A percentile compares a stretch with the other conserved stretches of the same genome.
Evolutionary conservation across 2,329 filamentous ascomycete species (phyloP).

Genomic region (Fusarium verticillioides): DNA sequence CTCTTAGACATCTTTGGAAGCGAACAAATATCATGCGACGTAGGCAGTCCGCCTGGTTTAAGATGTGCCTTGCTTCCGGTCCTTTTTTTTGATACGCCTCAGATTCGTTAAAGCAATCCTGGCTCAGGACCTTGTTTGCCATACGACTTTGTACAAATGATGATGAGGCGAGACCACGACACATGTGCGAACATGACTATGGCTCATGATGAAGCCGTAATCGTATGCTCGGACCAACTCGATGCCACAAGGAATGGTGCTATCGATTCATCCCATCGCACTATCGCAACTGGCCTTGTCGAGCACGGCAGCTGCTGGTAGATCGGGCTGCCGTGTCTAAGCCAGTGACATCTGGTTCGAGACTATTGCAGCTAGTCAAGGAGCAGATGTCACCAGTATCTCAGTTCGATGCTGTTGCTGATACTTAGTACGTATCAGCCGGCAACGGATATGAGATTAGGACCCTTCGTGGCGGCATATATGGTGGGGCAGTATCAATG

Average conservation of each 20-base stretch:
- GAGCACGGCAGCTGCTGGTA: conserved; percentile 19
- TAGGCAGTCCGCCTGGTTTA: conserved; percentile 6
- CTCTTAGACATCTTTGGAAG: conserved; percentile 8
- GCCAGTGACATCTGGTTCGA: conserved; percentile 15
- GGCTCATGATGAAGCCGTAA: conserved; percentile 19
- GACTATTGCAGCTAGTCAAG: conserved; percentile 15
- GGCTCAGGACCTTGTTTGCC: conserved; percentile 30
- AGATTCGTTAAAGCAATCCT: conserved; percentile 30
- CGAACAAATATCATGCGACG: conserved; percentile 15
- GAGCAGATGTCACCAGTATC: conserved; percentile 11
- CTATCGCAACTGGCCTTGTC: conserved; percentile 14
- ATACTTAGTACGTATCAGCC: background rate
- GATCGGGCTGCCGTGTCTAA: conserved; percentile 10
- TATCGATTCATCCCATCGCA: conserved; percentile 29
- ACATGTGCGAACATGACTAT: background rate
- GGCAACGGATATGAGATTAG: conserved; percentile 35
- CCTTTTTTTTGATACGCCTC: conserved; percentile 15
- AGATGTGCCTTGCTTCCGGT: conserved; percentile 14
- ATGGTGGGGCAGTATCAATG: conserved; percentile 30
- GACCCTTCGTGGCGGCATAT: conserved; percentile 40
- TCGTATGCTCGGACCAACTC: conserved; percentile 32
- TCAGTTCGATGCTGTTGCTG: conserved; percentile 10
- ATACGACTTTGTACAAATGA: conserved; percentile 28
- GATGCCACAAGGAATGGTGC: conserved; percentile 17
- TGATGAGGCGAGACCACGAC: conserved; percentile 19